Base-by-base conservation (phyloP, 73 alveolate genomes). In the Paramecium tetraurelia region DNA sequence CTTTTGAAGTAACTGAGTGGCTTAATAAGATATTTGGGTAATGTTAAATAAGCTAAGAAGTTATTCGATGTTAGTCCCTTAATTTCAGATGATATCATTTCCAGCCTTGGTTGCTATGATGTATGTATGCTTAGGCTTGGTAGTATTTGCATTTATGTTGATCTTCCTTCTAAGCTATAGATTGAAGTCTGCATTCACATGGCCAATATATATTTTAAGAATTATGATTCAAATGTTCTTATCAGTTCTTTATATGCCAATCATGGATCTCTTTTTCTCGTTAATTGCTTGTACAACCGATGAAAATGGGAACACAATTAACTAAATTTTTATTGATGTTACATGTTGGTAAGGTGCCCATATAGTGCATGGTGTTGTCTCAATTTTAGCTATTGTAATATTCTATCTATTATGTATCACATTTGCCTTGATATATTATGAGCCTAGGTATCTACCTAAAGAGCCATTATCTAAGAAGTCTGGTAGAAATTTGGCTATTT, bases 11-110 rank as follows among this genome's bases (percentile, higher is more conserved):
- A 24, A 35, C 63, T 41, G 20, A 75, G 9, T 35, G 36, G 63
- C n/a, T 36, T 12, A 75, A 75, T 75, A 75, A 35, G 18, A 38
- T 75, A 35, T 75, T 75, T 75, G 87, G 87, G 87, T 75, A 75
- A 31, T 29, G 18, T 29, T 59, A 59, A 36, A 33, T 71, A 7
- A 29, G 58, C 4, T 21, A 31, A 29, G 5, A 22, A 71, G 86
- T 12, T 71, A 71, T 71, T 20, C 40, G 11, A 27, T 71, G 27
- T 14, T 71, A 21, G 58, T 36, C 3, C 48, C 86, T 0, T 33
- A 71, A 0, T 71, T 71, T 36, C 11, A 29, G 7, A 71, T 29
- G 48, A 8, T 71, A 36, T 8, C 31, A 8, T 71, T 31, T 33
- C 16, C 36, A 18, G 58, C 59, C n/a, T 33, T 71, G 11, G 86